Base-by-base conservation (phyloP, 1,284 basidiomycete genomes). In the Tremellales sp. region DNA sequence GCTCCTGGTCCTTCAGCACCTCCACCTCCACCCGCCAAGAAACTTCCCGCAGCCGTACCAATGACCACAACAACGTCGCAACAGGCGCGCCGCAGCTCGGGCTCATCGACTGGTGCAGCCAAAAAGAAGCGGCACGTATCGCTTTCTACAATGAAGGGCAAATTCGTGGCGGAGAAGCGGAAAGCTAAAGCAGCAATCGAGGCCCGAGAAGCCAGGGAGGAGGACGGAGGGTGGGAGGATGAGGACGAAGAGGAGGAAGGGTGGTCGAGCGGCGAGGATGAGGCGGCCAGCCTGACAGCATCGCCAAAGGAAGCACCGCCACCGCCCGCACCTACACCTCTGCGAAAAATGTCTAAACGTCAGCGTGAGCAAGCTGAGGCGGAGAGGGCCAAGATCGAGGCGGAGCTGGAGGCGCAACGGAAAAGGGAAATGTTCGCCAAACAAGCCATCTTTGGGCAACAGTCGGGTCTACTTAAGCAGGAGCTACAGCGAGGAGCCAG, bases 361-460 rank as follows among this genome's bases (percentile, higher is more conserved):
- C 60, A 70, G 48, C 50, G 65, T 15, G 39, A 48, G 19, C 53
- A 52, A 10, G 64, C 62, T 13, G 56, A 50, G 7, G 64, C 61
- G 5, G 68, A 68, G 40, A 31, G 64, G 41, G 65, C 60, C 3
- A 53, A 59, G 43, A 63, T 63, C 15, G 67, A 71, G 46, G 61
- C 58, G 5, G 57, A 67, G 42, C 52, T 64, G n/a, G 67, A 68
- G 4, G 68, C 67, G 2, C 65, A 67, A 48, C 55, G 62, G 40
- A 62, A 72, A 54, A 51, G 68, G 27, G 62, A 69, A 44, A 72
- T 72, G 70, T 72, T 72, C 53, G 66, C 70, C 5, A 72, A 72
- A 45, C 56, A 66, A 48, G 58, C 64, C 19, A 65, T 72, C 44
- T 65, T 70, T 40, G 61, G 61, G 1, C 25, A 29, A 3, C 40